A percentile compares a stretch with the other conserved stretches of the same genome.
phyloP scores from a whole-genome alignment of 2,329 filamentous ascomycete species.

The Sporothrix globosa region DNA sequence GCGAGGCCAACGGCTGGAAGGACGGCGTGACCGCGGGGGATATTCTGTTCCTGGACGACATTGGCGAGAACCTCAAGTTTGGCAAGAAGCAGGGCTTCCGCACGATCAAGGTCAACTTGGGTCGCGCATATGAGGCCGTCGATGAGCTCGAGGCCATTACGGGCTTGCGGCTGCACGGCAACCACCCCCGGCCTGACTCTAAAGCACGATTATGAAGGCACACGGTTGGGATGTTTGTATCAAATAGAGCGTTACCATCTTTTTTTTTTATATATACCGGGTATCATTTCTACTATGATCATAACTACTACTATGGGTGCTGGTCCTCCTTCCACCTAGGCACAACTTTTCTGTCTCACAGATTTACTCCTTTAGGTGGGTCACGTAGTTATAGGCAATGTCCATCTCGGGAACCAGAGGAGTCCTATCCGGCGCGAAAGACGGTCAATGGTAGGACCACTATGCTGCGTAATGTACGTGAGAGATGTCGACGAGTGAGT shows the following conservation, averaged over 20 bases:
- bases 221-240: neutral
- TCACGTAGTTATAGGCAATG: conserved; percentile 42
- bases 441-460: conserved; percentile 40
- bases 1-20: conserved; percentile 50
- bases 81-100: conserved; percentile 73
- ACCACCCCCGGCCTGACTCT: conserved; percentile 50
- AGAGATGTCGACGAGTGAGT: conserved; percentile 41
- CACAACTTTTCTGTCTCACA: neutral
- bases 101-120: conserved; percentile 84
- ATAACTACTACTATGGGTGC: neutral
- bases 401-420: conserved; percentile 40
- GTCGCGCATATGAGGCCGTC: conserved; percentile 78
- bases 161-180: conserved; percentile 64
- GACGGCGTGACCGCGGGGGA: conserved; percentile 64
- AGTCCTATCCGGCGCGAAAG: conserved; percentile 38
- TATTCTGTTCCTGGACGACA: conserved; percentile 88
- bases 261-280: neutral
- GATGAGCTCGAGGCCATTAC: conserved; percentile 76
- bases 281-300: neutral
- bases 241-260: neutral
- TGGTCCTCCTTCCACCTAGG: neutral
- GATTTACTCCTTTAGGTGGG: conserved; percentile 14
- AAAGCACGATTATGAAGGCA: conserved; percentile 51
- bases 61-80: conserved; percentile 87
- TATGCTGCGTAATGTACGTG: conserved; percentile 42